Evolutionary conservation across 192 early-diverging fungal genomes (phyloP), one percentile per base, ranked within the genome.

Genomic region (Umbelopsis sp.): DNA sequence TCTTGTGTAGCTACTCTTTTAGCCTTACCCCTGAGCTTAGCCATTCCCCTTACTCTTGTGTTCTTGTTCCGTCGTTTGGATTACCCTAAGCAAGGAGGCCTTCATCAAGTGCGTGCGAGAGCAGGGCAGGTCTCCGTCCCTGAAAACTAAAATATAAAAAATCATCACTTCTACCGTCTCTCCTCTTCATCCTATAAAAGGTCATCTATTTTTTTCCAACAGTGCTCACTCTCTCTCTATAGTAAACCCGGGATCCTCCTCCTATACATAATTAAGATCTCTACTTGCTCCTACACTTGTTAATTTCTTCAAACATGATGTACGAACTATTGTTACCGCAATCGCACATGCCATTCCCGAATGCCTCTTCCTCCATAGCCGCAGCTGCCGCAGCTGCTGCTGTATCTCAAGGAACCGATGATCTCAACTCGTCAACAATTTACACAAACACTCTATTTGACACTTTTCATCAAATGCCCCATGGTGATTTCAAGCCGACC

Each of bases 401-500:
- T 0, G 56, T 62, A 62, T 34, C 56, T 32, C 56, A 62, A 5
- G 56, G 56, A 62, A 26, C 29, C 5, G 56, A 62, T 0, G 56
- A 62, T 34, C 8, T 62, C 25, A 62, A 20, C 31, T 34, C 56
- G 29, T 62, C 56, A 7, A 62, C 56, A 14, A 62, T 62, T 62
- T 62, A 62, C 14, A 62, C 56, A 0, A 62, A 62, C 56, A 29
- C 16, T 32, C 16, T 62, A 4, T 62, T 62, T 32, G 56, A 62
- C 26, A 62, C 56, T n/a, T 62, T 62, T 67, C 66, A 67, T 45
- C 45, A 67, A 43, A 45, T 67, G 38, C 66, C 66, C 4, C 67
- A 74, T 52, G 71, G 62, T 44, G 89, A 92, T 70, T 88, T 91
- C 54, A 81, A 87, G 65, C 88, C 86, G 8, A 90, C 88, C 41